phyloP scores from a whole-genome alignment of 495 filamentous ascomycete species.

The Daldinia decipiens region DNA sequence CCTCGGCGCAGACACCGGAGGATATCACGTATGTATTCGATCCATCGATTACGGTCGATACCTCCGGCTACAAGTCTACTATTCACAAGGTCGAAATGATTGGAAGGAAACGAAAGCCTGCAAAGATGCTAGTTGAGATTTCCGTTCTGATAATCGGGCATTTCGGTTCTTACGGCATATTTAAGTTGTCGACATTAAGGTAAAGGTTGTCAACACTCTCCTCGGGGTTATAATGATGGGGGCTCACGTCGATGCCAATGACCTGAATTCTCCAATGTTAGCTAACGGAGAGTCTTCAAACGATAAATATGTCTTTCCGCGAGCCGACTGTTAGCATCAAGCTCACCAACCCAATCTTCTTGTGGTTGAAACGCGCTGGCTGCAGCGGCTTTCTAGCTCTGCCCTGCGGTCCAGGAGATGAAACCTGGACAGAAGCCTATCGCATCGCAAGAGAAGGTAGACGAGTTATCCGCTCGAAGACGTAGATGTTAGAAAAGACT shows the following conservation, averaged over 20 bases:
- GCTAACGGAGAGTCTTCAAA: constrained; percentile 17
- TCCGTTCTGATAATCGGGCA: constrained; percentile 38
- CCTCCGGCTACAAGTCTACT: constrained; percentile 82
- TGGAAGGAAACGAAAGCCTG: constrained; percentile 76
- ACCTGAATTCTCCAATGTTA: constrained; percentile 62
- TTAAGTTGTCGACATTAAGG: constrained; percentile 83
- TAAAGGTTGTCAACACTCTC: constrained; percentile 74
- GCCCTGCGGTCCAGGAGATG: not conserved
- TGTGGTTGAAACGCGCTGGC: constrained; percentile 9
- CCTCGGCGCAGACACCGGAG: constrained; percentile 63
- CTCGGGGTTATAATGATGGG: constrained; percentile 68
- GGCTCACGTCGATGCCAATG: constrained; percentile 81
- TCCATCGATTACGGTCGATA: constrained; percentile 81
- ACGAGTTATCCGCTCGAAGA: constrained; percentile 9
- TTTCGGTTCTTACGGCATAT: constrained; percentile 63
- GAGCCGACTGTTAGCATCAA: constrained; percentile 16
- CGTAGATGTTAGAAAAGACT: constrained; percentile 5
- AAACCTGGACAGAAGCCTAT: constrained; percentile 6
- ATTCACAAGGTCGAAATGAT: constrained; percentile 90
- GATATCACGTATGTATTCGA: constrained; percentile 81
- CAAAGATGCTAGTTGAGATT: constrained; percentile 21
- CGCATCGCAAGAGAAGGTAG: constrained; percentile 5
- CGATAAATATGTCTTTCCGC: constrained; percentile 9
- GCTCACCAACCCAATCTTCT: constrained; percentile 20
- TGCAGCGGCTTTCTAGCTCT: constrained; percentile 3